A percentile compares a stretch with the other conserved stretches of the same genome.
Conservation (phyloP, 192 early-diverging fungal species). For the Rhizophagus sp. region DNA sequence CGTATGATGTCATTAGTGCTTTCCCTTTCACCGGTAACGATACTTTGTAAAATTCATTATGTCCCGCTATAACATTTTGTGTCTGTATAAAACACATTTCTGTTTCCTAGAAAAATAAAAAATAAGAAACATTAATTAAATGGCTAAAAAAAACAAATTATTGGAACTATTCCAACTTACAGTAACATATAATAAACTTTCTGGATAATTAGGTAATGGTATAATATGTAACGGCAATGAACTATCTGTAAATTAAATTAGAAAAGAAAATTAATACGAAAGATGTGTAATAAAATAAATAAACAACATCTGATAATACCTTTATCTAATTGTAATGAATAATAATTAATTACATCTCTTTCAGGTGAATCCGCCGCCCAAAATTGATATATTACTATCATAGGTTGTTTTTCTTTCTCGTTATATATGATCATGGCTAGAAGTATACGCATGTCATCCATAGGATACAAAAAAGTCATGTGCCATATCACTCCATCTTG, state of each 20-base stretch:
- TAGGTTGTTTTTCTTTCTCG: constrained; percentile 5
- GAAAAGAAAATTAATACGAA: not conserved
- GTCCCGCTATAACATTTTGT: not conserved
- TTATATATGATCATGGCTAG: constrained; percentile 2
- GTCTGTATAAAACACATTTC: constrained; percentile 4
- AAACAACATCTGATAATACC: not conserved
- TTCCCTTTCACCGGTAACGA: not conserved
- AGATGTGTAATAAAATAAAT: not conserved
- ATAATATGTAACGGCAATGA: constrained; percentile 11
- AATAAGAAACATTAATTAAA: not conserved
- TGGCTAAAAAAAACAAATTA: not conserved
- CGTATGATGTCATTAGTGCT: constrained; percentile 7
- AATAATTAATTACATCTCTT: constrained; percentile 4
- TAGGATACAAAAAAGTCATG: constrained; percentile 22
- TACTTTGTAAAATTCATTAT: constrained; percentile 4
- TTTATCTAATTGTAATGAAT: not conserved
- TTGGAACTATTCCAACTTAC: not conserved
- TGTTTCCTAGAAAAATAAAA: not conserved
- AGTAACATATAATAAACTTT: constrained; percentile 7
- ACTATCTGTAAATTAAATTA: not conserved
- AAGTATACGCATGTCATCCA: not conserved
- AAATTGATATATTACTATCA: constrained; percentile 10
- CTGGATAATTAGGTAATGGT: constrained; percentile 18
- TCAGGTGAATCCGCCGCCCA: constrained; percentile 1
- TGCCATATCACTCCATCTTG: constrained; percentile 3